Base-by-base conservation (phyloP, 805 yeast species). In the Teunomyces tritomae region DNA sequence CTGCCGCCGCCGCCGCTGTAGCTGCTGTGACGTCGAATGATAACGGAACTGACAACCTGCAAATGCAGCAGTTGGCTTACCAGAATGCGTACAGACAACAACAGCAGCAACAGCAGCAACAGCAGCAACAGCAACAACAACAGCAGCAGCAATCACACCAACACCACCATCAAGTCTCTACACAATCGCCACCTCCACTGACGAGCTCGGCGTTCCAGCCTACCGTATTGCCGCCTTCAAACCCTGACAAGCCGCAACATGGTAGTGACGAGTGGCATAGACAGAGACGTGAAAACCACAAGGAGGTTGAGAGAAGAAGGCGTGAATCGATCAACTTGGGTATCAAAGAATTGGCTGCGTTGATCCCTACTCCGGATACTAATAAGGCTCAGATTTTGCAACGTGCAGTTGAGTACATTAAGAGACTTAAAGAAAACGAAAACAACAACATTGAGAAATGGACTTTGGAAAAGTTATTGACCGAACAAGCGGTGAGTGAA, bases 291-390 rank as follows among this genome's bases (percentile, higher is more conserved):
- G 88, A 88, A 58, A 91, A 89, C 67, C 99, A 94, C 73, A 91
- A 90, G 68, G 97, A 91, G 68, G 97, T 91, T 17, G 97, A 91
- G 70, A 79, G 96, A 62, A 82, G 96, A 57, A 81, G 97, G 67
- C 81, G 97, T 61, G 96, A 90, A 63, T 80, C 84, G 41, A 91
- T 91, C 62, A 91, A 89, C 68, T 72, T 77, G 36, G 97, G 96
- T n/a, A 89, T 91, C 61, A 83, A 82, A 58, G 88, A 84, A 57
- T 75, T 91, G 57, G 86, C 91, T 28, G 80, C 80, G 20, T 65
- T 91, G 50, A 80, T 91, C 47, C 96, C 96, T 13, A 82, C 88
- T 10, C 80, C 83, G 43, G 96, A 89, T 61, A 81, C 88, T 47
- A 92, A 92, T 68, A 94, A 94, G 74, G 87, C 97, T 13, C 92